phyloP scores from a whole-genome alignment of 1,284 basidiomycete genomes.

The Cutaneotrichosporon dermatis region DNA sequence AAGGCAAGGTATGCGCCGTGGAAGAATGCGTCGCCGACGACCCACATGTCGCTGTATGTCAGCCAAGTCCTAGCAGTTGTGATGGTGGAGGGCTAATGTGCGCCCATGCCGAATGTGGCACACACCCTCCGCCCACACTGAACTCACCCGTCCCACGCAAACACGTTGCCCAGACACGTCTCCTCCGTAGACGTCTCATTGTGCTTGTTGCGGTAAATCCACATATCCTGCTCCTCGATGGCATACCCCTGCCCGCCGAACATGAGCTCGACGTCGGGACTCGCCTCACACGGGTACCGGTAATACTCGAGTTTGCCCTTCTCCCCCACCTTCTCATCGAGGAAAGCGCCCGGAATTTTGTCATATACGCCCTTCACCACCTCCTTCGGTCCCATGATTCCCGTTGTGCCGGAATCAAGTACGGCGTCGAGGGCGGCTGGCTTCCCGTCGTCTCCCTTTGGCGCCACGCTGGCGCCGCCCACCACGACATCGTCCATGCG shows the following conservation, averaged over 20 bases:
- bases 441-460: conserved; percentile 22
- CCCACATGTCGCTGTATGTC: neutral
- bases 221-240: neutral
- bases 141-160: neutral
- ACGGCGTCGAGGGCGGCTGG: conserved; percentile 21
- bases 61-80: no score
- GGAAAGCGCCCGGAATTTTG: conserved; percentile 53
- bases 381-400: conserved; percentile 69
- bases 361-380: conserved; percentile 53
- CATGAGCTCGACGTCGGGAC: conserved; percentile 60
- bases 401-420: conserved; percentile 73
- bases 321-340: conserved; percentile 67
- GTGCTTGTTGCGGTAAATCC: neutral
- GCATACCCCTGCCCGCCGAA: conserved; percentile 56
- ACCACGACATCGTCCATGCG: conserved; percentile 44
- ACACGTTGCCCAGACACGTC: neutral
- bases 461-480: conserved; percentile 28
- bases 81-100: no score
- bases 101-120: no score
- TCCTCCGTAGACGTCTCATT: neutral
- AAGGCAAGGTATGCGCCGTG: conserved; percentile 90
- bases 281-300: conserved; percentile 63
- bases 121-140: no score
- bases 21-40: conserved; percentile 48
- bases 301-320: conserved; percentile 64